Conservation (phyloP, 139 green algal genomes). For the Chlamydomonas sp. region DNA sequence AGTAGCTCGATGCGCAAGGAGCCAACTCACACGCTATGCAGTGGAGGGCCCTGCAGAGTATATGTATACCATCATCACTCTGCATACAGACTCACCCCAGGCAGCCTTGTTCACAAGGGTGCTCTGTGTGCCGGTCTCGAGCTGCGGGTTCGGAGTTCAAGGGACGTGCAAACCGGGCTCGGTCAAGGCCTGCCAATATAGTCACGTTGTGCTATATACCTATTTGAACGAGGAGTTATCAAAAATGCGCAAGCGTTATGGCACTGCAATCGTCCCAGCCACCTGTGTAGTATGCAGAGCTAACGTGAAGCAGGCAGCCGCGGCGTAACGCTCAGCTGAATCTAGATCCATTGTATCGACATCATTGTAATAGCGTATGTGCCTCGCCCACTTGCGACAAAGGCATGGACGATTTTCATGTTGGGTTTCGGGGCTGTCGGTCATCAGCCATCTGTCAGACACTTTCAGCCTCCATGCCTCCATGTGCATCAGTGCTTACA, state of each 20-base stretch:
- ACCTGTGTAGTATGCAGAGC: constrained; percentile 73
- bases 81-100: constrained; percentile 24
- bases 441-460: too few relatives aligned
- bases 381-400: too few relatives aligned
- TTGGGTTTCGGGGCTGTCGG: too few relatives aligned
- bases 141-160: constrained; percentile 14
- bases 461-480: too few relatives aligned
- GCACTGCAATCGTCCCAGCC: background rate
- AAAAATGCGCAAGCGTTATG: background rate
- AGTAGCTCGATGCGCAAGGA: background rate
- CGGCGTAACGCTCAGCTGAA: constrained; percentile 68
- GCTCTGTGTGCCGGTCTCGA: constrained; percentile 57
- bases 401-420: too few relatives aligned
- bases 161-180: background rate
- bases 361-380: too few relatives aligned
- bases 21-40: too few relatives aligned
- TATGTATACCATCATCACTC: background rate
- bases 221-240: background rate
- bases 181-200: background rate
- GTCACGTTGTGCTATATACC: too few relatives aligned
- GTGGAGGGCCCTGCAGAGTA: background rate
- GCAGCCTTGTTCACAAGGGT: constrained; percentile 22
- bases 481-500: too few relatives aligned
- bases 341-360: constrained; percentile 76
- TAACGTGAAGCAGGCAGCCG: constrained; percentile 74